A percentile compares a stretch with the other conserved stretches of the same genome.
These are phyloP conservation scores for Citrus trifoliata DNA, from an alignment of 345 rosid species.

Conservation along the genomic window DNA sequence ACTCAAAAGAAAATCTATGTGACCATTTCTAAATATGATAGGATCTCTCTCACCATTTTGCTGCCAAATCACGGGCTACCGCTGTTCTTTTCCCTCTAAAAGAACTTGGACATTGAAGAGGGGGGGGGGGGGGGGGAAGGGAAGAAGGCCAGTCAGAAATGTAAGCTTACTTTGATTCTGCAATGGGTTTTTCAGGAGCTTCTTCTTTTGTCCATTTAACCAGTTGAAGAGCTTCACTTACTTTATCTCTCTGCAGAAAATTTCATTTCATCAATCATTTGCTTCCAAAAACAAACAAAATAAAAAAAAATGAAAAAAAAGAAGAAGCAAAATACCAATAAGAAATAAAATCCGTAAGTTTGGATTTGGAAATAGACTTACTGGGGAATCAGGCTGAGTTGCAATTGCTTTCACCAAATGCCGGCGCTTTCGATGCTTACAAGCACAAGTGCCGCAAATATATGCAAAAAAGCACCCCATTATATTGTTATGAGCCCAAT, in stretches of 20 bases:
- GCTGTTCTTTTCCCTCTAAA: no score
- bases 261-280: background rate
- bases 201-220: slow-evolving; percentile 18
- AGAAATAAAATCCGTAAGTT: background rate
- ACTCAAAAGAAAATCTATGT: no score
- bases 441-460: slow-evolving; percentile 30
- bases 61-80: no score
- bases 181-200: slow-evolving; percentile 18
- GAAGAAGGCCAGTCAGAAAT: background rate
- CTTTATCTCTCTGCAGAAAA: slow-evolving; percentile 37
- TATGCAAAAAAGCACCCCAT: slow-evolving; percentile 60
- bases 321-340: background rate
- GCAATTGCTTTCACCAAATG: slow-evolving; percentile 19
- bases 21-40: no score
- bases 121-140: no score
- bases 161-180: slow-evolving; percentile 17
- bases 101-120: no score
- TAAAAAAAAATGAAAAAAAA: no score
- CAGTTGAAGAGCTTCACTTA: slow-evolving; percentile 14
- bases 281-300: background rate
- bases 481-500: background rate
- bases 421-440: slow-evolving; percentile 37
- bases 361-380: slow-evolving; percentile 13
- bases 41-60: no score
- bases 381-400: slow-evolving; percentile 31